These are phyloP conservation scores for Auriscalpium microsporum DNA, from an alignment of 768 basidiomycete genomes.

Conservation along the genomic window DNA sequence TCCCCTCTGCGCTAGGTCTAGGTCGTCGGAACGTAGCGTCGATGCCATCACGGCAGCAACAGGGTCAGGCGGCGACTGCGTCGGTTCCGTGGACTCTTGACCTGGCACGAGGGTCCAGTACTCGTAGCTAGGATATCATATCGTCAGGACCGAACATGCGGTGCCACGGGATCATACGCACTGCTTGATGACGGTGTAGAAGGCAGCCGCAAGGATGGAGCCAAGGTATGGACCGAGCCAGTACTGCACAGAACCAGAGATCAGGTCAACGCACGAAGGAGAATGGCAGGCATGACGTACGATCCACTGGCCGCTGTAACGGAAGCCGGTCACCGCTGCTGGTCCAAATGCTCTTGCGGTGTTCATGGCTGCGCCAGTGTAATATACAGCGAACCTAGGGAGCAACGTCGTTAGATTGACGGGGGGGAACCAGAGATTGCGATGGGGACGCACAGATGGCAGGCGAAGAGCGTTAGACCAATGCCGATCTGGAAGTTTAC, in stretches of 20 bases:
- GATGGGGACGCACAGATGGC: slow-evolving; percentile 41
- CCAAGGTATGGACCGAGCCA: slow-evolving; percentile 69
- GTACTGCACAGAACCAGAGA: slow-evolving; percentile 33
- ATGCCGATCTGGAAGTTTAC: slow-evolving; percentile 43
- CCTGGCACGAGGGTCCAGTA: slow-evolving; percentile 48
- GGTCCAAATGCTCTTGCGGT: slow-evolving; percentile 65
- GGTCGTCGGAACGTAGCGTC: too few species aligned
- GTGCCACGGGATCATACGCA: slow-evolving; percentile 18
- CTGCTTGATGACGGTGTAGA: slow-evolving; percentile 53
- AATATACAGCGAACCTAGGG: slow-evolving; percentile 47
- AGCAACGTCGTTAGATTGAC: not conserved
- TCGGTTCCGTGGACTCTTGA: slow-evolving; percentile 34
- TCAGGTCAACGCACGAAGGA: not conserved
- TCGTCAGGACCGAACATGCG: not conserved
- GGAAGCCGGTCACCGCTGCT: slow-evolving; percentile 56
- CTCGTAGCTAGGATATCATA: slow-evolving; percentile 26
- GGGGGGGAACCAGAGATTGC: not conserved
- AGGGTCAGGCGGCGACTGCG: slow-evolving; percentile 35
- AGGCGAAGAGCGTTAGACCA: slow-evolving; percentile 54
- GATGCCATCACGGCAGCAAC: not conserved
- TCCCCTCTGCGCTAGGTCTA: too few species aligned
- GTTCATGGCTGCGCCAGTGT: slow-evolving; percentile 62
- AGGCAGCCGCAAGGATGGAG: slow-evolving; percentile 45
- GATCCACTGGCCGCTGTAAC: slow-evolving; percentile 47
- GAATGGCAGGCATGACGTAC: slow-evolving; percentile 27